Base-by-base conservation (phyloP, 345 rosid species). In the Hypericum perforatum region DNA sequence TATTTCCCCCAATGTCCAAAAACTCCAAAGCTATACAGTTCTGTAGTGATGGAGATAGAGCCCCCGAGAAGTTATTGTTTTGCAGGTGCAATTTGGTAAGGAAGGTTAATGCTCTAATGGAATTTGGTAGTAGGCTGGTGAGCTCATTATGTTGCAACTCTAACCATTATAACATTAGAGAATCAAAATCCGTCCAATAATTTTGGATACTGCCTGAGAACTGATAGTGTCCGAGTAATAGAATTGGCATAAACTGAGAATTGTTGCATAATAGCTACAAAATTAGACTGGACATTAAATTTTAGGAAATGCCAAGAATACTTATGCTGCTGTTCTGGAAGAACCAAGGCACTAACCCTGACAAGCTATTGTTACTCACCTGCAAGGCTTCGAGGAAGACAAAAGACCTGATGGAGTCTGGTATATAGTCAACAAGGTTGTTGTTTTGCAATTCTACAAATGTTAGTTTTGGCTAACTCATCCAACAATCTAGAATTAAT, bases 251-350 rank as follows among this genome's bases (percentile, higher is more conserved):
- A 73, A 36, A 73, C 56, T 8, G 76, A 53, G 7, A 80, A 45
- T 39, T 76, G 53, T 58, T 77, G 80, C 13, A 80, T 66, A 0
- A 57, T 73, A 8, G 74, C 11, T 37, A 70, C 68, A 54, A 80
- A 77, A 52, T 72, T 45, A 44, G 85, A 70, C 11, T 65, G 53
- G 0, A 81, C 80, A 42, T 77, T n/a, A n/a, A n/a, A n/a, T n/a
- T n/a, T n/a, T n/a, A n/a, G n/a, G n/a, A n/a, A n/a, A n/a, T n/a
- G n/a, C n/a, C n/a, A n/a, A n/a, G n/a, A n/a, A n/a, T n/a, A n/a
- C n/a, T n/a, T n/a, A n/a, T n/a, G n/a, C n/a, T n/a, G n/a, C n/a
- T n/a, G n/a, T n/a, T n/a, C n/a, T n/a, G n/a, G n/a, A n/a, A n/a
- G n/a, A n/a, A n/a, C n/a, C n/a, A n/a, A n/a, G n/a, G n/a, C n/a